Conservation (phyloP, 257 asterid species). For the Solanum virginianum region DNA sequence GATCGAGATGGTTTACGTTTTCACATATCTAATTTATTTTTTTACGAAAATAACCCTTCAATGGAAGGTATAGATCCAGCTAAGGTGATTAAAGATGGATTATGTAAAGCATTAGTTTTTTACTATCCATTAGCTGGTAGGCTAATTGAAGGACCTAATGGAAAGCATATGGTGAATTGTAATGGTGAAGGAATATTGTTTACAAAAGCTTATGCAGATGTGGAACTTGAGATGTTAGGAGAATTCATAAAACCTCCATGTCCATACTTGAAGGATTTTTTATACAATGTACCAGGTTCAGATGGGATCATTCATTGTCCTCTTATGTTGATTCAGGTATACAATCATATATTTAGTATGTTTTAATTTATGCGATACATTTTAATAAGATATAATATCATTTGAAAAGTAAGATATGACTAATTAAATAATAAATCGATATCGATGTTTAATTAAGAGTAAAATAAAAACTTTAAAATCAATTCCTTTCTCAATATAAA, state of each 20-base stretch:
- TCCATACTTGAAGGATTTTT: neutral
- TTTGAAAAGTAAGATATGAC: too few relatives aligned
- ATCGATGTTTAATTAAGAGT: too few relatives aligned
- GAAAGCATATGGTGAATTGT: neutral
- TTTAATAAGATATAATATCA: too few relatives aligned
- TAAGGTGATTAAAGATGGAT: neutral
- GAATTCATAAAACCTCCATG: neutral
- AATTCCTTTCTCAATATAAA: too few relatives aligned
- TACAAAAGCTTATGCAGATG: neutral
- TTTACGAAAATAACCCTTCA: neutral
- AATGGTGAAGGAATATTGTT: neutral
- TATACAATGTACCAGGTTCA: neutral
- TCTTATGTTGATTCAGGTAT: neutral
- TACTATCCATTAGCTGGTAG: constrained; percentile 14
- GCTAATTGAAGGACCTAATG: neutral
- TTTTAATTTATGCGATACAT: too few relatives aligned
- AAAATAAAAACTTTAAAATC: too few relatives aligned
- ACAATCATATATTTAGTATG: too few relatives aligned
- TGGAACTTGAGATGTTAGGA: neutral
- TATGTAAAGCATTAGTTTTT: constrained; percentile 6
- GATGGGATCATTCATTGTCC: neutral
- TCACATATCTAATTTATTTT: neutral
- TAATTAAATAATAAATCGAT: too few relatives aligned
- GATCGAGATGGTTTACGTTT: neutral
- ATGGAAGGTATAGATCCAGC: neutral